These are phyloP conservation scores for Plectranthus barbatus DNA, from an alignment of 257 asterid species.

Conservation along the genomic window DNA sequence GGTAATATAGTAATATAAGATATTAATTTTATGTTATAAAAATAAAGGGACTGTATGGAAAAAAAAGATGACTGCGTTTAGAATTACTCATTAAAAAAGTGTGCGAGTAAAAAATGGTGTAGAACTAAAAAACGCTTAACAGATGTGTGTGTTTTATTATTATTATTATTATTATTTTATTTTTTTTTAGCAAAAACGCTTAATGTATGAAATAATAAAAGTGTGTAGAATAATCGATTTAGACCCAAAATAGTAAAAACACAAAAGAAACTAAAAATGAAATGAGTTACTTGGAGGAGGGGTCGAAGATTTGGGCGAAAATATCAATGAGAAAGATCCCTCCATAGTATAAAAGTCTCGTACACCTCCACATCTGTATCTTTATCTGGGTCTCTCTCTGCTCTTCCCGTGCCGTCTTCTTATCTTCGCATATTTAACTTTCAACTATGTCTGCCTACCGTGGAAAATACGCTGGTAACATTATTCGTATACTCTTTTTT, in stretches of 20 bases:
- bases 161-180: too few relatives aligned
- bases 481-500: neutral
- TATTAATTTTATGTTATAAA: too few relatives aligned
- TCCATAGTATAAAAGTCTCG: conserved; percentile 10
- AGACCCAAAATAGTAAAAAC: conserved; percentile 6
- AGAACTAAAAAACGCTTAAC: too few relatives aligned
- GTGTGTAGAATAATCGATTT: neutral
- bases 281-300: conserved; percentile 39
- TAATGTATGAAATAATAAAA: neutral
- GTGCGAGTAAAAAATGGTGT: too few relatives aligned
- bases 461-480: conserved; percentile 78
- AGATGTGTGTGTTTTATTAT: too few relatives aligned
- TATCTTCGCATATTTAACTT: neutral
- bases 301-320: conserved; percentile 39
- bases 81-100: too few relatives aligned
- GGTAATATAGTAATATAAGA: too few relatives aligned
- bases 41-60: too few relatives aligned
- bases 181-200: too few relatives aligned
- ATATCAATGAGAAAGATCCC: conserved; percentile 13
- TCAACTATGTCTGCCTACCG: conserved; percentile 63
- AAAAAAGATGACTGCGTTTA: too few relatives aligned
- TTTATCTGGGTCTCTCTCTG: neutral
- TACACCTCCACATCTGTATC: too few relatives aligned
- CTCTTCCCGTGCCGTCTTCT: neutral
- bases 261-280: neutral